Percentiles rank a stretch among this genome's conserved stretches.
These are phyloP conservation scores for Boletus vinaceobasis DNA, from an alignment of 768 basidiomycete genomes.

Conservation along the genomic window DNA sequence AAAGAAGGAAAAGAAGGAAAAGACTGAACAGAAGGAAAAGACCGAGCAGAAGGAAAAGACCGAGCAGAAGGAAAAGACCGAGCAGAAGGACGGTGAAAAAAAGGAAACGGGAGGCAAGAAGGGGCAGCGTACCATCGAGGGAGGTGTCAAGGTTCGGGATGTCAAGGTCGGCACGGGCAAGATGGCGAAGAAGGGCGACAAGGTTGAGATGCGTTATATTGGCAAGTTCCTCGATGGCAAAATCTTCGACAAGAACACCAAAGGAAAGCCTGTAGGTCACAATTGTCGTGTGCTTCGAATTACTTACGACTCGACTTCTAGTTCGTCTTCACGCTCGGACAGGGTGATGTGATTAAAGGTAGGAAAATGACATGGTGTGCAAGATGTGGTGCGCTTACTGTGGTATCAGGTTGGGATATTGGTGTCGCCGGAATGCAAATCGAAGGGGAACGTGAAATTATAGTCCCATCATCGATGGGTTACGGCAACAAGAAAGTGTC, in stretches of 20 bases:
- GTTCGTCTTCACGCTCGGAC: constrained; percentile 78
- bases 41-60: constrained; percentile 27
- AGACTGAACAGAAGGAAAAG: constrained; percentile 36
- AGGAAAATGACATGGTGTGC: constrained; percentile 7
- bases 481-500: constrained; percentile 63
- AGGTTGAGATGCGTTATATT: constrained; percentile 85
- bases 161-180: constrained; percentile 79
- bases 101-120: constrained; percentile 25
- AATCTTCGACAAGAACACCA: constrained; percentile 75
- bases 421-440: constrained; percentile 91
- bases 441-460: constrained; percentile 81
- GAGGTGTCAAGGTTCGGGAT: constrained; percentile 77
- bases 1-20: background rate
- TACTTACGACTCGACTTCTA: constrained; percentile 25
- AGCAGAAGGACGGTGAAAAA: constrained; percentile 31
- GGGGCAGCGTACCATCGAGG: constrained; percentile 43
- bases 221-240: constrained; percentile 81
- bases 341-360: constrained; percentile 93
- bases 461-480: constrained; percentile 65
- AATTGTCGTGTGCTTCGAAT: constrained; percentile 6
- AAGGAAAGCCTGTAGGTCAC: constrained; percentile 76
- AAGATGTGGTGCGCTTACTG: background rate
- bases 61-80: constrained; percentile 35
- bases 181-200: constrained; percentile 81
- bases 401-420: constrained; percentile 74